Evolutionary conservation across 2,329 filamentous ascomycete species (phyloP).

Genomic region (Aureobasidium lini): DNA sequence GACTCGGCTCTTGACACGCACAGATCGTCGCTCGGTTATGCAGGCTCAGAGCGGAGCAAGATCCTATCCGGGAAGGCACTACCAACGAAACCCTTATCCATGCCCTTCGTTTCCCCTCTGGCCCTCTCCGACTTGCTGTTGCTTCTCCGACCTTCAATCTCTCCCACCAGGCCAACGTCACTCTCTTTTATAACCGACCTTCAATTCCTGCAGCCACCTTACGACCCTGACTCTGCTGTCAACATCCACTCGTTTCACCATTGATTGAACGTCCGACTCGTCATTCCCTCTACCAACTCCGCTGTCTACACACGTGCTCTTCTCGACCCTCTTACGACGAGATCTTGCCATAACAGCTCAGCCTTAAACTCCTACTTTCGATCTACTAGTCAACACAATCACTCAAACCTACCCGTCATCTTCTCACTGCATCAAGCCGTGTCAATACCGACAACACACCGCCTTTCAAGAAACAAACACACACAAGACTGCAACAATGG

Average conservation of each 20-base stretch:
- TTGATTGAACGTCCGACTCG: not conserved
- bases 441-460: not conserved
- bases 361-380: not conserved
- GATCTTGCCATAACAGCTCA: not conserved
- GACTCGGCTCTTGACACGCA: not conserved
- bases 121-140: not conserved
- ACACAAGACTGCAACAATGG: conserved; percentile 40
- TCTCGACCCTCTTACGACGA: not conserved
- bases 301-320: not conserved
- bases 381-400: not conserved
- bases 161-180: not conserved
- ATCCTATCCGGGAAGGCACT: not conserved
- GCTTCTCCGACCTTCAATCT: not conserved
- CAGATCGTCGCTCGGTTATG: not conserved
- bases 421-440: not conserved
- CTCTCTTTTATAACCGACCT: not conserved
- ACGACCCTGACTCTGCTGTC: not conserved
- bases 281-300: not conserved
- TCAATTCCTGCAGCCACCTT: not conserved
- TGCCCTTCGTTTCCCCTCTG: not conserved
- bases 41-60: not conserved
- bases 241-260: not conserved
- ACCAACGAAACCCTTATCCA: not conserved
- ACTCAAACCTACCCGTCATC: not conserved
- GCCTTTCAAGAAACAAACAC: not conserved